phyloP scores from a whole-genome alignment of 208 protist species.

The Wallacemonas rigidus region DNA sequence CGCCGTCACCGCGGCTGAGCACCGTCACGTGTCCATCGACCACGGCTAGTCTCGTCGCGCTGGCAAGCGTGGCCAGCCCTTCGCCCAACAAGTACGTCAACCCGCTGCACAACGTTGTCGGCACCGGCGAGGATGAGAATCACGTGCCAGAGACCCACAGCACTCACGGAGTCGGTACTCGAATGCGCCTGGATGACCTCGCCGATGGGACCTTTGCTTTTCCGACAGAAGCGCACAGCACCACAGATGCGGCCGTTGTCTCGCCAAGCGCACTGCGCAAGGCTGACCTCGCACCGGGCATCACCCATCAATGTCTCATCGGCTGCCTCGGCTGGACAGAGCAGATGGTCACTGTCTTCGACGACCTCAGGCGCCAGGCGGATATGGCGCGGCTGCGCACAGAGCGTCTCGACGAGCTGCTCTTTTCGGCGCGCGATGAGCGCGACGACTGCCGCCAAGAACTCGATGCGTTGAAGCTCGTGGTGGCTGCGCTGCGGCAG shows the following conservation, averaged over 20 bases:
- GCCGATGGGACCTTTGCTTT: background rate
- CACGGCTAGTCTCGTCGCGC: constrained; percentile 16
- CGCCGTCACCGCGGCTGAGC: constrained; percentile 4
- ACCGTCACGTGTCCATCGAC: constrained; percentile 1
- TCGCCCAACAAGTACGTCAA: constrained; percentile 18
- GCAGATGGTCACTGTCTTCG: background rate
- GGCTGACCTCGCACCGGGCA: constrained; percentile 12
- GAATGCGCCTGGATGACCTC: background rate
- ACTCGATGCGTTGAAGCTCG: constrained; percentile 25
- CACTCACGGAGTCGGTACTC: background rate
- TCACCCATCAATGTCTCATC: constrained; percentile 14
- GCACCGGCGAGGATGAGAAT: background rate
- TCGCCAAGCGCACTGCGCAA: constrained; percentile 6
- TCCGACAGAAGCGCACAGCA: background rate
- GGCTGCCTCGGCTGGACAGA: constrained; percentile 15
- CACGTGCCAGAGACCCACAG: background rate
- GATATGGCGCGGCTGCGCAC: constrained; percentile 12
- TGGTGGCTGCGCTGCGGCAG: constrained; percentile 18
- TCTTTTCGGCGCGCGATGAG: constrained; percentile 18
- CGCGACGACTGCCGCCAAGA: constrained; percentile 32
- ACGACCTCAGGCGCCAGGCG: constrained; percentile 11
- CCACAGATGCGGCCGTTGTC: background rate
- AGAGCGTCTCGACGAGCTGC: constrained; percentile 26
- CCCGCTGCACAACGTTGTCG: background rate
- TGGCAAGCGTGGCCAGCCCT: background rate